A percentile compares a stretch with the other conserved stretches of the same genome.
Conservation (phyloP, 768 basidiomycete genomes). For the Erythrobasidium yunnanense region DNA sequence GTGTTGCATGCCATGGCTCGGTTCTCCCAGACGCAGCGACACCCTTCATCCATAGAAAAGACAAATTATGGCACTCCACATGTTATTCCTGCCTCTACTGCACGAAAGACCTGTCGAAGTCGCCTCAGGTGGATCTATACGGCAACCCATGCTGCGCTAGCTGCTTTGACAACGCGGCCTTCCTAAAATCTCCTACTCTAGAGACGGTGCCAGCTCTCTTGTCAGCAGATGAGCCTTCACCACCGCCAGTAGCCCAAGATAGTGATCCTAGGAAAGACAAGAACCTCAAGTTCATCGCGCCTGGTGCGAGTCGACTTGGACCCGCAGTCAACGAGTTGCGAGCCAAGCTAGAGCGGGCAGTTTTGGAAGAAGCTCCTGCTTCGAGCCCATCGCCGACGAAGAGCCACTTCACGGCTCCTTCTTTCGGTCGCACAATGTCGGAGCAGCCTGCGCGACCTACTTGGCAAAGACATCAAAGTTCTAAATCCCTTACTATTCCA, state of each 20-base stretch:
- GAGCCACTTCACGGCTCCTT: background rate
- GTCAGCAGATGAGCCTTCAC: conserved; percentile 4
- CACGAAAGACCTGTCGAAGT: conserved; percentile 6
- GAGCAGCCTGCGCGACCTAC: background rate
- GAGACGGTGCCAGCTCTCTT: conserved; percentile 14
- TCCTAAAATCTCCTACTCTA: conserved; percentile 17
- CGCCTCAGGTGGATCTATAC: conserved; percentile 21
- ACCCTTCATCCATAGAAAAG: conserved; percentile 16
- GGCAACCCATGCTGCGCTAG: conserved; percentile 22
- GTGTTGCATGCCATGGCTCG: background rate
- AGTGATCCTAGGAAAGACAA: background rate
- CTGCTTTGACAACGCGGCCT: conserved; percentile 24
- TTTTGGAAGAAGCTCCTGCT: background rate
- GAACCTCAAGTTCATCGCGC: background rate
- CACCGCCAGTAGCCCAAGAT: background rate
- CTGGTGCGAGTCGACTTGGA: background rate
- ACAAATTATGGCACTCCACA: conserved; percentile 18
- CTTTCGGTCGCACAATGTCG: background rate
- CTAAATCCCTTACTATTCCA: background rate
- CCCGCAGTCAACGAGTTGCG: conserved; percentile 18
- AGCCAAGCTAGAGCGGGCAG: background rate
- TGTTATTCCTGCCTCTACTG: conserved; percentile 25
- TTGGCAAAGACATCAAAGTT: background rate
- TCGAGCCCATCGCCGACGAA: too few relatives aligned
- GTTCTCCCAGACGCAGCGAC: conserved; percentile 16